phyloP scores from a whole-genome alignment of 371 early-diverging fungal species.

The Cokeromyces recurvatus region DNA sequence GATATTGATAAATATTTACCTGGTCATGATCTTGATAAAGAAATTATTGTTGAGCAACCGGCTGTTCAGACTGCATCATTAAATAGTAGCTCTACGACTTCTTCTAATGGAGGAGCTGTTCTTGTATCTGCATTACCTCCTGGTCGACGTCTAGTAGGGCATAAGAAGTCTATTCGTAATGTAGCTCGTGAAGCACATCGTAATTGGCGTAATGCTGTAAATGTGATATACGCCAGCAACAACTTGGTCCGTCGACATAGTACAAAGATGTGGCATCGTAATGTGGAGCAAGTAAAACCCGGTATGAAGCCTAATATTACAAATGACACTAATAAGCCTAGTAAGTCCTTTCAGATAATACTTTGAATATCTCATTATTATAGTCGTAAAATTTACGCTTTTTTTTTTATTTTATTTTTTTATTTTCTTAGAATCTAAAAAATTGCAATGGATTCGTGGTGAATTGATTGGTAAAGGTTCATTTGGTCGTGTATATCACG shows the following conservation, averaged over 20 bases:
- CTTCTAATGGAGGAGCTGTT: not conserved
- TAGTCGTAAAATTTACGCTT: not conserved
- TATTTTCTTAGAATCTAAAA: constrained; percentile 19
- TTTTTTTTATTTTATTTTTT: not conserved
- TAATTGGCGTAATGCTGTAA: constrained; percentile 36
- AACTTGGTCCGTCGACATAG: constrained; percentile 45
- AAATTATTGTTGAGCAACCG: constrained; percentile 59
- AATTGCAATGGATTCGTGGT: constrained; percentile 79
- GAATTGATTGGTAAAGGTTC: constrained; percentile 95
- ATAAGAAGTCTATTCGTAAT: constrained; percentile 58
- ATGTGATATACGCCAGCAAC: constrained; percentile 30
- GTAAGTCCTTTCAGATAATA: no score
- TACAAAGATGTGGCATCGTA: constrained; percentile 65
- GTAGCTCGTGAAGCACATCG: constrained; percentile 49
- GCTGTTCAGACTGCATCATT: not conserved
- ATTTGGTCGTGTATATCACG: constrained; percentile 95
- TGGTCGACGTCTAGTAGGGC: constrained; percentile 30
- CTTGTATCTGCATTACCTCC: constrained; percentile 17
- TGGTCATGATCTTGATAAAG: constrained; percentile 75
- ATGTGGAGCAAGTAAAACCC: constrained; percentile 55
- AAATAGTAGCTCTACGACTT: not conserved
- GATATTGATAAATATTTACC: constrained; percentile 78
- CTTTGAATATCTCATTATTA: no score
- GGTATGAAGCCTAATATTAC: no score
- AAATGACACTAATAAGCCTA: constrained; percentile 19